Evolutionary conservation across 208 protist species (phyloP).

Genomic region (Trypanosoma boissoni): DNA sequence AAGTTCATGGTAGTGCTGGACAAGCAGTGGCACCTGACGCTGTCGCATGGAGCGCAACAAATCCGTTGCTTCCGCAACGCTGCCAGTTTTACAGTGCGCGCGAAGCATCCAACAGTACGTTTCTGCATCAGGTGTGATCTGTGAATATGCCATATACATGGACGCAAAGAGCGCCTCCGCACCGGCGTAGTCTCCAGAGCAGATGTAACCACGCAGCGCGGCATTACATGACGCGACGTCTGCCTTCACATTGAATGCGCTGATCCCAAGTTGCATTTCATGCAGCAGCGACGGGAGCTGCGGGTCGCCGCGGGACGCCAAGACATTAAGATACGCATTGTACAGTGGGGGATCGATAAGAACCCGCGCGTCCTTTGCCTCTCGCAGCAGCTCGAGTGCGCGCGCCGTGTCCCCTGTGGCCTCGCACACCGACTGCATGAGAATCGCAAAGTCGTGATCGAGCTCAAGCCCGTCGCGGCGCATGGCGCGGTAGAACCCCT

Average conservation of each 20-base stretch:
- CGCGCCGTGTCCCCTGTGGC: slow-evolving; percentile 32
- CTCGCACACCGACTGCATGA: slow-evolving; percentile 58
- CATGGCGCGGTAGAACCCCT: slow-evolving; percentile 49
- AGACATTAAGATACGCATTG: slow-evolving; percentile 75
- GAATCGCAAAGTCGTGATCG: slow-evolving; percentile 39
- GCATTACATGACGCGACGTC: slow-evolving; percentile 79
- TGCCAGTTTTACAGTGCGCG: slow-evolving; percentile 22
- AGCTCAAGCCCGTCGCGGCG: slow-evolving; percentile 25
- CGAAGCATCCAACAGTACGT: slow-evolving; percentile 77
- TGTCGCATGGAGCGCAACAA: slow-evolving; percentile 33
- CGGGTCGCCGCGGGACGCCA: slow-evolving; percentile 51
- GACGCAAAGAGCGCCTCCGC: slow-evolving; percentile 25
- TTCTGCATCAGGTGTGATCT: slow-evolving; percentile 49
- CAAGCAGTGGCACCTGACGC: slow-evolving; percentile 19
- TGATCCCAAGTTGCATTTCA: slow-evolving; percentile 68
- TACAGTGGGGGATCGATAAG: slow-evolving; percentile 56
- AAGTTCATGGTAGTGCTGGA: slow-evolving; percentile 52
- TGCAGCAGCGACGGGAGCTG: slow-evolving; percentile 47
- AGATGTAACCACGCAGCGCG: slow-evolving; percentile 42
- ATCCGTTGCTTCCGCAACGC: slow-evolving; percentile 31
- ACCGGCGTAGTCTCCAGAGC: slow-evolving; percentile 22
- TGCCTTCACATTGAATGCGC: slow-evolving; percentile 50
- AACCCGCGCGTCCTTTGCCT: slow-evolving; percentile 32
- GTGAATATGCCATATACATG: slow-evolving; percentile 33
- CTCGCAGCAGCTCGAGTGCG: slow-evolving; percentile 53